Evolutionary conservation across 2,329 filamentous ascomycete species (phyloP).

Genomic region (Neospermospora avenae): DNA sequence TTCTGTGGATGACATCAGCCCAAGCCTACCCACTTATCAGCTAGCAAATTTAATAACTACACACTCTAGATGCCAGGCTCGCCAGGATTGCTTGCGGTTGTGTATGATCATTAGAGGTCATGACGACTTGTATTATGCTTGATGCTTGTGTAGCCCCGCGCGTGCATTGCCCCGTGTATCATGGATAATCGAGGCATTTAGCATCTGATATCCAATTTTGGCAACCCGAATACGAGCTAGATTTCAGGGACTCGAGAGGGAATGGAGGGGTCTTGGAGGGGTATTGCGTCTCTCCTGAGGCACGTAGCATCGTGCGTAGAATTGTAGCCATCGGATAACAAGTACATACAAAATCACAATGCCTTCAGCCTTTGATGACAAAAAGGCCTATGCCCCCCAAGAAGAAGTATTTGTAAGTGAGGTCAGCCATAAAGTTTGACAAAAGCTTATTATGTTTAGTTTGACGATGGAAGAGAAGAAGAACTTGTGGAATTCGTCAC

Average conservation of each 20-base stretch:
- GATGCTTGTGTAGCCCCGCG: not conserved
- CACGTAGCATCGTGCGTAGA: not conserved
- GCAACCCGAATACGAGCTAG: slow-evolving; percentile 2
- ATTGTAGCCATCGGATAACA: not conserved
- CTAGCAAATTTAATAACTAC: too few species aligned
- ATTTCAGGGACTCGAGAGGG: too few species aligned
- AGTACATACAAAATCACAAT: not conserved
- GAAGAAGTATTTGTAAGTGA: slow-evolving; percentile 29
- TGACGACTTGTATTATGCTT: slow-evolving; percentile 2
- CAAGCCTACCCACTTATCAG: too few species aligned
- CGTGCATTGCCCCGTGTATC: not conserved
- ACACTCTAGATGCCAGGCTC: too few species aligned
- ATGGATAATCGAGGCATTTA: not conserved
- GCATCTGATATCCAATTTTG: not conserved
- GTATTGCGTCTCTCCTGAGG: not conserved
- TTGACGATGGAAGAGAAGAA: slow-evolving; percentile 71
- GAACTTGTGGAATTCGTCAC: slow-evolving; percentile 70
- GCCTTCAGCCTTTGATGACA: slow-evolving; percentile 19
- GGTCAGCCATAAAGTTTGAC: not conserved
- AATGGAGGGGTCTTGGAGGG: too few species aligned
- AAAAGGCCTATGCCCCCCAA: slow-evolving; percentile 27
- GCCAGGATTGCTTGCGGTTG: too few species aligned
- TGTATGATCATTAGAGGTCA: not conserved
- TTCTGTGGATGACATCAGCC: too few species aligned
- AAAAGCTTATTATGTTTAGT: slow-evolving; percentile 35